Evolutionary conservation across 257 asterid species (phyloP).

Genomic region (Solanum lycopersicoides): DNA sequence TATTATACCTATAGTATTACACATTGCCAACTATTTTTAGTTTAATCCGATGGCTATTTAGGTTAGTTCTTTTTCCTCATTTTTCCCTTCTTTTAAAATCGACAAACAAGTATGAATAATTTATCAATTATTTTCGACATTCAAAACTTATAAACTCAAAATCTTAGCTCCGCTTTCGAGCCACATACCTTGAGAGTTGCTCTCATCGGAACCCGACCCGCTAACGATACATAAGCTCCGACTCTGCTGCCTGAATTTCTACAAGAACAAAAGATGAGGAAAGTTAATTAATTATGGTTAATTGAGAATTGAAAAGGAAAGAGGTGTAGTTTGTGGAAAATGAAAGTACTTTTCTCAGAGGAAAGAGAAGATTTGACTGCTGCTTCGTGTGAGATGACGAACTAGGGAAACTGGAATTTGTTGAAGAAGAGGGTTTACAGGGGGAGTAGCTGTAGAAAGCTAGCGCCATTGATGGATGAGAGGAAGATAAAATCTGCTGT

Average conservation of each 20-base stretch:
- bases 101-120: not conserved
- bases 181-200: constrained; percentile 22
- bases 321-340: not conserved
- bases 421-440: constrained; percentile 9
- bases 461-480: constrained; percentile 42
- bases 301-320: not conserved
- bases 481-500: not conserved
- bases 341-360: not conserved
- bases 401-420: constrained; percentile 18
- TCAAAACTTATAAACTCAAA: too few species aligned
- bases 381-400: constrained; percentile 1
- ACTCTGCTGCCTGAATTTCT: constrained; percentile 13
- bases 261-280: not conserved
- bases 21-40: not conserved
- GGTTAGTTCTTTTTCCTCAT: too few species aligned
- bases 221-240: constrained; percentile 12
- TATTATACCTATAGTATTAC: too few species aligned
- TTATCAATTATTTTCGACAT: not conserved
- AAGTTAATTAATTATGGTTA: not conserved
- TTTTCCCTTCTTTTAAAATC: too few species aligned
- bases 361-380: not conserved
- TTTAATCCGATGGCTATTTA: too few species aligned
- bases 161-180: not conserved
- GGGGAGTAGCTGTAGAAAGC: constrained; percentile 10
- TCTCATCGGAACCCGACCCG: constrained; percentile 19